Conservation (phyloP, 306 rosid genomes). For the Hippophae gyantsensis region DNA sequence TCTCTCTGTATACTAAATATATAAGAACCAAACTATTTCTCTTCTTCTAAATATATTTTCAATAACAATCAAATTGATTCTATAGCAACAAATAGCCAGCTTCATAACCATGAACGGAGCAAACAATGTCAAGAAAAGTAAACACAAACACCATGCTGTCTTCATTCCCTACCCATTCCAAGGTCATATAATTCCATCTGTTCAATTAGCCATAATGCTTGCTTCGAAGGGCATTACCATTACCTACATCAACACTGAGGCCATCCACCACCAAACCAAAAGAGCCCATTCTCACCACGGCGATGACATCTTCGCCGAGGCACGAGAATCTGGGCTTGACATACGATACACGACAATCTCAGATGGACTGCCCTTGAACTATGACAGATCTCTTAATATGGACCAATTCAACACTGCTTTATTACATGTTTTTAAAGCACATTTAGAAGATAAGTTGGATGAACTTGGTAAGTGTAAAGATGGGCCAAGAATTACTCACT, state of each 20-base stretch:
- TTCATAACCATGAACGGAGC: too few species aligned
- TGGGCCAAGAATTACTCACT: constrained; percentile 20
- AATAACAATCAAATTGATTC: too few species aligned
- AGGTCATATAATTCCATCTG: constrained; percentile 56
- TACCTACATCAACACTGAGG: constrained; percentile 46
- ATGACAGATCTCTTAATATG: constrained; percentile 46
- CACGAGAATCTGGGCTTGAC: constrained; percentile 28
- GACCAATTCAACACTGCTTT: constrained; percentile 41
- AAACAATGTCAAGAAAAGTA: background rate
- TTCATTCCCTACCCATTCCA: constrained; percentile 50
- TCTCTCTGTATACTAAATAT: too few species aligned
- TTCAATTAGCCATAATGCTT: constrained; percentile 45
- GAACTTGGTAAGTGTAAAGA: constrained; percentile 15
- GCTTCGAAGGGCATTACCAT: constrained; percentile 46
- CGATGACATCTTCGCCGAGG: constrained; percentile 24
- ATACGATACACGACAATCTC: constrained; percentile 42
- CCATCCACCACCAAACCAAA: constrained; percentile 40
- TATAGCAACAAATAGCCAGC: too few species aligned
- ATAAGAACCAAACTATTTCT: too few species aligned
- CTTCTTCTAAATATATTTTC: too few species aligned
- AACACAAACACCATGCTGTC: constrained; percentile 36
- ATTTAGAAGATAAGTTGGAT: constrained; percentile 31
- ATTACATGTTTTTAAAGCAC: constrained; percentile 31
- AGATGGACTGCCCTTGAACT: constrained; percentile 45
- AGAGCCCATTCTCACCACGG: constrained; percentile 16